Evolutionary conservation across 495 filamentous ascomycete genomes (phyloP), one percentile per base, ranked within the genome.

Genomic region (Cudoniella acicularis): DNA sequence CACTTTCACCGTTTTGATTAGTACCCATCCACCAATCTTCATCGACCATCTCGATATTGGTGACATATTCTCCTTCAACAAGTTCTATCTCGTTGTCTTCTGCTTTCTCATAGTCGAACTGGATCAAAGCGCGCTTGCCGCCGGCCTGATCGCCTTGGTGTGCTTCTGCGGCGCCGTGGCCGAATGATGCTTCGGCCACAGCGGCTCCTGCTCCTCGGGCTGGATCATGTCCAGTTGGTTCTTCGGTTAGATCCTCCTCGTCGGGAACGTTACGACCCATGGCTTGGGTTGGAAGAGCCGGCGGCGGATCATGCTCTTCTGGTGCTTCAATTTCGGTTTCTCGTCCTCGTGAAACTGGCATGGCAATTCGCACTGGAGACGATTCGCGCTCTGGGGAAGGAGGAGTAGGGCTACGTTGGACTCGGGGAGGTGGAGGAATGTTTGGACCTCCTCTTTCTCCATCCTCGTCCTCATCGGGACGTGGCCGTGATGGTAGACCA

Each of bases 41-140:
- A 61, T 98, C 95, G 1, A 98, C 91, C 91, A 96, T 95, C 47
- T 99, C 91, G 67, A 99, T 96, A 61, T 96, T 85, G n/a, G 86
- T 92, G 36, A 99, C 87, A 64, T 86, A 83, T 56, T 96, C 91
- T 17, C 92, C 91, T 72, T 99, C 94, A n/a, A 77, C 78, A 2
- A 99, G 78, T 56, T 96, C 90, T 45, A 98, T 77, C 70, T 99
- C 94, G 68, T 99, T 99, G 56, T 96, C 91, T 72, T 99, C 94
- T 2, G 90, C 91, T 69, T 92, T 96, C 60, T 96, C 92, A 64
- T 99, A 99, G 67, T 99, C 95, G 70, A 91, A 99, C 60, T 95
- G 88, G 48, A 92, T 80, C 27, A 96, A 54, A 2, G 94, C 94
- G 25, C 83, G 83, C 63, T 84, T 83, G 54, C 85, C 89, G 10